phyloP scores from a whole-genome alignment of 1,139 yeast genomes.

The Schizosaccharomyces versatilis region DNA sequence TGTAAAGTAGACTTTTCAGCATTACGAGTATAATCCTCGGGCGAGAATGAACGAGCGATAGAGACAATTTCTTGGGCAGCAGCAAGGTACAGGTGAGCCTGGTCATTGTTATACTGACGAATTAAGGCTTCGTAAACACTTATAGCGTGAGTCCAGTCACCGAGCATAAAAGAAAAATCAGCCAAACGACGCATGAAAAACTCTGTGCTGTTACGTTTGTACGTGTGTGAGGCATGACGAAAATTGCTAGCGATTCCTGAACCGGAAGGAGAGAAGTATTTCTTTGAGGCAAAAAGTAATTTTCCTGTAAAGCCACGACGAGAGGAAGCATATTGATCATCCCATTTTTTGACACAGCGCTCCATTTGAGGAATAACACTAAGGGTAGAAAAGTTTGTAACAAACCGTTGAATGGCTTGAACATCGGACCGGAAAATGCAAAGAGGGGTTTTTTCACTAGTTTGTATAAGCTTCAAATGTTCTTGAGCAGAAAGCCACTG shows the following conservation, averaged over 20 bases:
- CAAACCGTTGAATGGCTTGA: conserved; percentile 1
- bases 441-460: neutral
- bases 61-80: conserved; percentile 77
- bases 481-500: neutral
- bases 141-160: conserved; percentile 72
- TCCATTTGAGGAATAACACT: conserved; percentile 52
- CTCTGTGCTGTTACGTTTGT: conserved; percentile 43
- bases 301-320: conserved; percentile 56
- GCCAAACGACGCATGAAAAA: conserved; percentile 63
- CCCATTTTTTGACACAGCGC: conserved; percentile 47
- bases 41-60: conserved; percentile 45
- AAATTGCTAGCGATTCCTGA: conserved; percentile 16
- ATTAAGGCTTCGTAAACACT: conserved; percentile 63
- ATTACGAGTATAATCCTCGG: conserved; percentile 40
- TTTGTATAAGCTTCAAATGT: neutral
- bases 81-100: conserved; percentile 67
- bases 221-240: conserved; percentile 31
- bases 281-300: conserved; percentile 44
- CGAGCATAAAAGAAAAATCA: conserved; percentile 75
- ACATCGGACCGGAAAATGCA: neutral
- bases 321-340: conserved; percentile 39
- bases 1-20: neutral
- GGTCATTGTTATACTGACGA: conserved; percentile 56
- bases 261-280: conserved; percentile 23
- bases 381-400: conserved; percentile 2